phyloP scores from a whole-genome alignment of 2,329 filamentous ascomycete species.

The Colletotrichum simmondsii region DNA sequence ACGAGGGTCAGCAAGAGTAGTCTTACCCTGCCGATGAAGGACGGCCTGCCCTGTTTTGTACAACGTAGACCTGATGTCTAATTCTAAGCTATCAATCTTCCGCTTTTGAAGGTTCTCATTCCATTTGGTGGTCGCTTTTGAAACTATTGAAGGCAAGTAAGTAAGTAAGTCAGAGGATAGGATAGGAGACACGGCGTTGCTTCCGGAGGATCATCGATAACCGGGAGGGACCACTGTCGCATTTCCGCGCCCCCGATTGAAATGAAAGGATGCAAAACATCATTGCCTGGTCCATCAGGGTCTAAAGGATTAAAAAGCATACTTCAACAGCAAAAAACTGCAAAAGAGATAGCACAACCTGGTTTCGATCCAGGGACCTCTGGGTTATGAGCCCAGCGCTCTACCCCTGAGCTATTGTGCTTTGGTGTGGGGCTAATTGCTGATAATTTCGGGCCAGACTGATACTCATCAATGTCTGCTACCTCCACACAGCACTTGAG shows the following conservation, averaged over 20 bases:
- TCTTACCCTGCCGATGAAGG: slow-evolving; percentile 72
- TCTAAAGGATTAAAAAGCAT: not conserved
- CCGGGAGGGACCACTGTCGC: too few relatives aligned
- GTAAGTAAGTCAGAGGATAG: too few relatives aligned
- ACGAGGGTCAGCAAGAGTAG: slow-evolving; percentile 69
- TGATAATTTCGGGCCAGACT: rapidly evolving
- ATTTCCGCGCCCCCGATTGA: too few relatives aligned
- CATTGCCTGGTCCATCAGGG: not conserved
- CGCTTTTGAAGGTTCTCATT: too few relatives aligned
- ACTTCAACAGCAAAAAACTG: not conserved
- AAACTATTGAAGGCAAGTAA: too few relatives aligned
- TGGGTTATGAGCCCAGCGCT: slow-evolving; percentile 37
- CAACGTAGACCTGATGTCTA: slow-evolving; percentile 27
- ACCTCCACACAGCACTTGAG: too few relatives aligned
- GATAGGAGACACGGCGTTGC: too few relatives aligned
- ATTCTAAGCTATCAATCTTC: not conserved
- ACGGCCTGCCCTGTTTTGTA: slow-evolving; percentile 62
- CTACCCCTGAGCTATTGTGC: slow-evolving; percentile 35
- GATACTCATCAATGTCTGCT: rapidly evolving
- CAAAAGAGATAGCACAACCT: slow-evolving; percentile 13
- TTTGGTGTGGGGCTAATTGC: not conserved
- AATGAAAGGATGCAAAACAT: not conserved
- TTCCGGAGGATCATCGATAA: too few relatives aligned
- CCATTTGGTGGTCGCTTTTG: too few relatives aligned
- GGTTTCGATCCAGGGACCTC: slow-evolving; percentile 34